Evolutionary conservation across 169 alveolate genomes (phyloP), one percentile per base, ranked within the genome.

Genomic region (Plasmodium cynomolgi): DNA sequence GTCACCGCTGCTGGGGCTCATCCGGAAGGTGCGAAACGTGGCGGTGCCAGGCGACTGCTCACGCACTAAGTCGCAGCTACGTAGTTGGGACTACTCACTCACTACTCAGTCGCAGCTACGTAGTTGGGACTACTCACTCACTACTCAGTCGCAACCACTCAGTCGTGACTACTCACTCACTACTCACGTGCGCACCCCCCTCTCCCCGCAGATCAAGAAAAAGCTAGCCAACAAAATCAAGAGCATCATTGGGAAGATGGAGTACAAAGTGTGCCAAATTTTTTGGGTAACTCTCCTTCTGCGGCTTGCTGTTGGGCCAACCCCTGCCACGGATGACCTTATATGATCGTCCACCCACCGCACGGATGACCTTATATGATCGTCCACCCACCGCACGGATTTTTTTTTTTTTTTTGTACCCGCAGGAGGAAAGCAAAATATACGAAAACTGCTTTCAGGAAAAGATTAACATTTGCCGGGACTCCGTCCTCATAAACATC

Each of bases 211-310:
- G 94, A 88, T 73, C 54, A 88, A 88, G 94, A 88, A 88, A 58
- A 91, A 91, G 31, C 47, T 91, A 44, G 91, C 91, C 31, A 71
- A 81, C 6, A 91, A 81, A 91, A 81, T 91, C 56, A 91, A 91
- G 73, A 71, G 29, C 11, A 68, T 91, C 17, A 91, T 81, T 9
- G 62, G 50, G 29, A 91, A 72, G 58, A 82, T 91, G 92, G 95
- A 91, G 50, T 91, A 91, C 73, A 91, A 91, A 91, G 95, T 82
- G 84, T 91, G 95, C 37, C 95, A 91, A 47, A 91, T 91, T 1
- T 91, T 91, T 54, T 91, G 95, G 95, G 94, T 88, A 88, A 37
- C 13, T 13, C n/a, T 13, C 15, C 34, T 31, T 13, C 3, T 62
- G 75, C 2, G 58, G n/a, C n/a, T 13, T 47, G n/a, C 56, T 44